A percentile compares a stretch with the other conserved stretches of the same genome.
phyloP scores from a whole-genome alignment of 768 basidiomycete species.

The Cystobasidium onofrii region DNA sequence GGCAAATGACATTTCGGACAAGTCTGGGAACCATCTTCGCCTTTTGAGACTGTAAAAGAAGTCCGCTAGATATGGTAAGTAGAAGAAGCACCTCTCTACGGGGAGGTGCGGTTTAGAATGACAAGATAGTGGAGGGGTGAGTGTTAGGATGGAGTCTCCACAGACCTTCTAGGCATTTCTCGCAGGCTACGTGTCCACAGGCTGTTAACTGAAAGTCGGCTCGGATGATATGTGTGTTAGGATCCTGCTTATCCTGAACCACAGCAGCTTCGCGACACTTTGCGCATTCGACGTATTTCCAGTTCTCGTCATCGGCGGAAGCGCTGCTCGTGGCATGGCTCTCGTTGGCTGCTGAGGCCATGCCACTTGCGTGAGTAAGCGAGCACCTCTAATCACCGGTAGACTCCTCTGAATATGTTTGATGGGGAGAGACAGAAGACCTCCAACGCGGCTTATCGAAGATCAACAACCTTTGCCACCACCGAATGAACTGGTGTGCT shows the following conservation, averaged over 20 bases:
- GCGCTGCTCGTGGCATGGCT: neutral
- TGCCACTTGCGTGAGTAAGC: neutral
- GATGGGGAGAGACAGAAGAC: neutral
- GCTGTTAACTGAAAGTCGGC: constrained; percentile 20
- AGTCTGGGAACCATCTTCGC: neutral
- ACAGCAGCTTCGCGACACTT: constrained; percentile 12
- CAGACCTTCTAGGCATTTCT: constrained; percentile 18
- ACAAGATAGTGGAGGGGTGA: neutral
- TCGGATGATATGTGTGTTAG: neutral
- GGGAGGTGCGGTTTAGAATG: neutral
- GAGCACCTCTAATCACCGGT: too few relatives aligned
- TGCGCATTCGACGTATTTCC: constrained; percentile 29
- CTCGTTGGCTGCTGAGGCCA: neutral
- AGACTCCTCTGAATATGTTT: neutral
- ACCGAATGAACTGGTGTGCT: neutral
- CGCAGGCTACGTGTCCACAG: constrained; percentile 23
- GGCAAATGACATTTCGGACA: neutral
- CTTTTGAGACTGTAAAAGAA: neutral
- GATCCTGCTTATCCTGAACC: neutral
- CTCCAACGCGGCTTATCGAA: neutral
- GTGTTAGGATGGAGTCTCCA: neutral
- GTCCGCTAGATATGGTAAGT: neutral
- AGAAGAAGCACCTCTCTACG: neutral
- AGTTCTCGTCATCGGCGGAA: neutral
- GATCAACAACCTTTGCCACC: neutral